Percentiles rank a stretch among this genome's conserved stretches.
Conservation (phyloP, 2,329 filamentous ascomycete genomes). For the Lecanicillium sp. region DNA sequence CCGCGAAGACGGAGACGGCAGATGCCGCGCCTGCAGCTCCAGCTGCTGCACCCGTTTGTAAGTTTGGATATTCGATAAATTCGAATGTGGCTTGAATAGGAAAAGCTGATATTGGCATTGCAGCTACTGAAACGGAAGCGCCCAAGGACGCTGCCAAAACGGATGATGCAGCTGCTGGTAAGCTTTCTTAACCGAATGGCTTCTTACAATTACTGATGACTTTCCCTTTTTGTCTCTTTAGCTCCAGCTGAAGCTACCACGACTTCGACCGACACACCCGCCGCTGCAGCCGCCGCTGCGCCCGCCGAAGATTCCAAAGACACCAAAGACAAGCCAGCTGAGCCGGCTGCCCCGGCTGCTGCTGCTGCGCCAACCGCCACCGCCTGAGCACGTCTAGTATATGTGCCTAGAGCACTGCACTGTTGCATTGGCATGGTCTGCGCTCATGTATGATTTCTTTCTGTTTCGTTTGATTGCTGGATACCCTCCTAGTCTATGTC, state of each 20-base stretch:
- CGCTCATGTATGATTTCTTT: slow-evolving; percentile 2
- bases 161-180: slow-evolving; percentile 9
- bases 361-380: slow-evolving; percentile 9
- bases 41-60: slow-evolving; percentile 11
- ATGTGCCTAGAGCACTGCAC: no score
- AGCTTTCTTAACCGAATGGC: neutral
- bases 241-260: slow-evolving; percentile 1
- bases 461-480: slow-evolving; percentile 8
- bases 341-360: slow-evolving; percentile 15
- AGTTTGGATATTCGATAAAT: neutral
- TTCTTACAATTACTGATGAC: neutral
- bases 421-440: neutral
- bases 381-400: no score
- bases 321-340: slow-evolving; percentile 2
- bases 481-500: slow-evolving; percentile 7
- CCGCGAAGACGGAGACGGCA: slow-evolving; percentile 15
- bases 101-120: neutral
- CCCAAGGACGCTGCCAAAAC: slow-evolving; percentile 12
- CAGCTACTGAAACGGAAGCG: slow-evolving; percentile 11
- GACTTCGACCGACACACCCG: slow-evolving; percentile 9
- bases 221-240: slow-evolving; percentile 4
- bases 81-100: neutral
- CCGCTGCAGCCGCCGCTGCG: slow-evolving; percentile 6
- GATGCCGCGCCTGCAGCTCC: slow-evolving; percentile 18
- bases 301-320: slow-evolving; percentile 2